Evolutionary conservation across 805 yeast species (phyloP).

Genomic region (Hanseniaspora thailandica): DNA sequence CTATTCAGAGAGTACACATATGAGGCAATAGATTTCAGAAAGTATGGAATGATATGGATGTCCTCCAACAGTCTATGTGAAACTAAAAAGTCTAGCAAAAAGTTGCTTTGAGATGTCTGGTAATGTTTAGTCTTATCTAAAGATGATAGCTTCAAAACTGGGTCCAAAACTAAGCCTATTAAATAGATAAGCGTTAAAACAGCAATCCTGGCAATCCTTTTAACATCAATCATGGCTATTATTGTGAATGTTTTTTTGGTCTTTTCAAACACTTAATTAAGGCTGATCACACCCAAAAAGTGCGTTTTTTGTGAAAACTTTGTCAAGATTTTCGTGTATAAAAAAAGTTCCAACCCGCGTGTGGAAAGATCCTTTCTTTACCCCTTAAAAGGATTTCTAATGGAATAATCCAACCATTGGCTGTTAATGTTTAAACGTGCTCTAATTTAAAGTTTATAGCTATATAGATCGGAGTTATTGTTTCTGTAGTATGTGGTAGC

Average conservation of each 20-base stretch:
- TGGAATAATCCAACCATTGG: too few species aligned
- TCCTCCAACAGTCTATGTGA: constrained; percentile 37
- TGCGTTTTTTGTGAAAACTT: too few species aligned
- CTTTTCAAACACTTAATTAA: too few species aligned
- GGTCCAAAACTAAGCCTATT: not conserved
- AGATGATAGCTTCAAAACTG: not conserved
- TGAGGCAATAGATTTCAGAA: constrained; percentile 32
- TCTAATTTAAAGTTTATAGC: not conserved
- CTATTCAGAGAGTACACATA: constrained; percentile 27
- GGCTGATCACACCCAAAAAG: too few species aligned
- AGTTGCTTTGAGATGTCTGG: not conserved
- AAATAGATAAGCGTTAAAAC: not conserved
- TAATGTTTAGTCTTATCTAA: not conserved
- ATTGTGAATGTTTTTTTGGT: not conserved
- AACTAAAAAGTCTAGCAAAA: not conserved
- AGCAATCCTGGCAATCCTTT: not conserved
- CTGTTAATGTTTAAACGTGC: too few species aligned
- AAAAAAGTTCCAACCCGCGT: too few species aligned
- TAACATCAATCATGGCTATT: not conserved
- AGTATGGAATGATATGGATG: constrained; percentile 37
- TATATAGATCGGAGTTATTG: not conserved
- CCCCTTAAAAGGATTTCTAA: too few species aligned
- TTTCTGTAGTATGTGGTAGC: not conserved
- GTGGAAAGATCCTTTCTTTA: too few species aligned
- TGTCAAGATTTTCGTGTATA: too few species aligned